A percentile compares a stretch with the other conserved stretches of the same genome.
Conservation (phyloP, 768 basidiomycete species). For the Rubroboletus satanas region DNA sequence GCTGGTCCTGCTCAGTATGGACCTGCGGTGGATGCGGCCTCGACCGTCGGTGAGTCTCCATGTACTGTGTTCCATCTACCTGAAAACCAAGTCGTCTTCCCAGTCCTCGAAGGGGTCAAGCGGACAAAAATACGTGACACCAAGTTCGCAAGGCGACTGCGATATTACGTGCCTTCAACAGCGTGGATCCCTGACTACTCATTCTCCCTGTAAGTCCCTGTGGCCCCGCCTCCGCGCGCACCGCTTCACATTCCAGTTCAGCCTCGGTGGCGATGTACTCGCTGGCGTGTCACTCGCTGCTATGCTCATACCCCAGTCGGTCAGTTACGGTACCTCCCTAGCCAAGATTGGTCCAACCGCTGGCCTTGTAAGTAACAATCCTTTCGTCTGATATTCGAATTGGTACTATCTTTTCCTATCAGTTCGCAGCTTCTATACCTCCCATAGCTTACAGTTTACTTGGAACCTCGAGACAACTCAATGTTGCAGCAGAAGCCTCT, state of each 20-base stretch:
- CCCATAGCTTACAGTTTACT: slow-evolving; percentile 88
- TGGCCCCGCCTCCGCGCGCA: neutral
- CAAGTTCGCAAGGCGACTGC: slow-evolving; percentile 46
- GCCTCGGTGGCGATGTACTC: slow-evolving; percentile 67
- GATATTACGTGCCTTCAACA: slow-evolving; percentile 75
- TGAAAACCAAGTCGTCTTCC: neutral
- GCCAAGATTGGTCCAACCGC: slow-evolving; percentile 82
- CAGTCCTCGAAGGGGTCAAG: slow-evolving; percentile 13
- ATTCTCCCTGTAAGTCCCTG: slow-evolving; percentile 51
- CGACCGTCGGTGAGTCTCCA: slow-evolving; percentile 17
- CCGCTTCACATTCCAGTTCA: slow-evolving; percentile 20
- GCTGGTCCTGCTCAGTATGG: slow-evolving; percentile 23
- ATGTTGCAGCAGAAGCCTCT: slow-evolving; percentile 87
- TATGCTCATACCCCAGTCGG: slow-evolving; percentile 82
- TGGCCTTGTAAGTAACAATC: slow-evolving; percentile 59
- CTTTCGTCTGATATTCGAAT: neutral
- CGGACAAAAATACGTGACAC: slow-evolving; percentile 19
- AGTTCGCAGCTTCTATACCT: slow-evolving; percentile 86
- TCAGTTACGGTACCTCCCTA: slow-evolving; percentile 87
- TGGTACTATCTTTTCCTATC: neutral
- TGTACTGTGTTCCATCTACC: neutral
- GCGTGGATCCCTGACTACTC: slow-evolving; percentile 81
- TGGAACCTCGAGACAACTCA: slow-evolving; percentile 78
- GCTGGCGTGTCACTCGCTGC: slow-evolving; percentile 84
- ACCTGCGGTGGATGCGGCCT: slow-evolving; percentile 14